These are phyloP conservation scores for Gardenia jasminoides DNA, from an alignment of 257 asterid species.

Conservation along the genomic window DNA sequence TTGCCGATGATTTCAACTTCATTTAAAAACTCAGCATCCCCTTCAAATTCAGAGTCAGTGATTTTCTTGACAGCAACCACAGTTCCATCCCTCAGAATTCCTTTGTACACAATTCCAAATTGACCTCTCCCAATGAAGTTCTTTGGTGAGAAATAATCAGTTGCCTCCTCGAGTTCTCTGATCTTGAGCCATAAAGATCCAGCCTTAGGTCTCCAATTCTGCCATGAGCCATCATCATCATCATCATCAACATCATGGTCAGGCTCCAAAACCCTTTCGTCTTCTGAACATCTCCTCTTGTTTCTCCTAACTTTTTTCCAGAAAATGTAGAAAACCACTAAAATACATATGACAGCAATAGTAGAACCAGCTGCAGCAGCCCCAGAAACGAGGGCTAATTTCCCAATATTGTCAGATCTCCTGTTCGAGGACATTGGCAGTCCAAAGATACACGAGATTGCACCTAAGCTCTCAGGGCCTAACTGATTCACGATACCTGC, in stretches of 20 bases:
- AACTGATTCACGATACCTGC: slow-evolving; percentile 70
- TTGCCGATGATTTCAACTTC: slow-evolving; percentile 94
- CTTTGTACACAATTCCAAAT: slow-evolving; percentile 78
- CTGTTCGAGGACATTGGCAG: slow-evolving; percentile 35
- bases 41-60: slow-evolving; percentile 72
- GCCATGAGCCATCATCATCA: slow-evolving; percentile 42
- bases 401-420: slow-evolving; percentile 24
- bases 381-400: slow-evolving; percentile 48
- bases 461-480: slow-evolving; percentile 72
- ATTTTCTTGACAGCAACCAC: slow-evolving; percentile 72
- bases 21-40: slow-evolving; percentile 74
- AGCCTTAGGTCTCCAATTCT: slow-evolving; percentile 60
- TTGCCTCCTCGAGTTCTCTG: slow-evolving; percentile 75
- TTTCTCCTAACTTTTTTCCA: slow-evolving; percentile 51
- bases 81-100: slow-evolving; percentile 65
- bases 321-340: slow-evolving; percentile 58
- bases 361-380: slow-evolving; percentile 59
- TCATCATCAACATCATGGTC: neutral
- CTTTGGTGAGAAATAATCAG: slow-evolving; percentile 51
- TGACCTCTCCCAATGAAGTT: slow-evolving; percentile 89
- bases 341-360: slow-evolving; percentile 30
- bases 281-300: slow-evolving; percentile 1
- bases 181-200: slow-evolving; percentile 69
- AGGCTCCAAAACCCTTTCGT: neutral
- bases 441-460: slow-evolving; percentile 62